These are phyloP conservation scores for Debaryomyces sp. DNA, from an alignment of 1,139 yeast species.

Conservation along the genomic window DNA sequence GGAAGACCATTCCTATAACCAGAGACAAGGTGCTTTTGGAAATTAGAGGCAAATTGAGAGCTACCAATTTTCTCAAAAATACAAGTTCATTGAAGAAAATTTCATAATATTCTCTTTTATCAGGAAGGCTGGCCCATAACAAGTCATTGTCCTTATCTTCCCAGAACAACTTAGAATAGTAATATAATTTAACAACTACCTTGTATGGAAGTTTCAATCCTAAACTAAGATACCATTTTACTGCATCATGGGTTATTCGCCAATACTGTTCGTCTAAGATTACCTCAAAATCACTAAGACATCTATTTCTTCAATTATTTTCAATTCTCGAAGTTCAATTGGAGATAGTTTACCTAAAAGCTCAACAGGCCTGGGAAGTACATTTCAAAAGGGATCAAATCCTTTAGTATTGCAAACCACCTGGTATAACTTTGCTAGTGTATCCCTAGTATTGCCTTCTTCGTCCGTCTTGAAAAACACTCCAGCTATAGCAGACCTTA, in stretches of 20 bases:
- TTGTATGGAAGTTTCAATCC: too few relatives aligned
- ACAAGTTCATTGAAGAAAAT: constrained; percentile 5
- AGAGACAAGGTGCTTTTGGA: constrained; percentile 10
- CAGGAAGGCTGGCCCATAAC: neutral
- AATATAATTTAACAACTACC: too few relatives aligned
- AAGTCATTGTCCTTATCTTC: neutral
- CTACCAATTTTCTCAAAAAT: constrained; percentile 7
- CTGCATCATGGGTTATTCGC: too few relatives aligned
- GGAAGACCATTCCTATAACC: neutral
- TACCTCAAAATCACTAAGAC: neutral
- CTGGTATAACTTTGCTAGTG: too few relatives aligned
- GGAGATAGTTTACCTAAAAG: too few relatives aligned
- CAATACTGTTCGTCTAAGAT: neutral
- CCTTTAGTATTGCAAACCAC: too few relatives aligned
- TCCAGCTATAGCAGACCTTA: constrained; percentile 8
- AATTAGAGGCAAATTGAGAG: constrained; percentile 6
- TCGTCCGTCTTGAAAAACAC: constrained; percentile 1
- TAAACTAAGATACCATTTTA: too few relatives aligned
- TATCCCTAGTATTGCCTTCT: neutral
- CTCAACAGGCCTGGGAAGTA: too few relatives aligned
- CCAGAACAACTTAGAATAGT: neutral
- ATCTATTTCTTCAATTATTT: neutral
- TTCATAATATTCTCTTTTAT: neutral
- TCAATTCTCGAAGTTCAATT: too few relatives aligned
- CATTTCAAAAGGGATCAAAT: too few relatives aligned